phyloP scores from a whole-genome alignment of 257 asterid species.

The Penstemon davidsonii region DNA sequence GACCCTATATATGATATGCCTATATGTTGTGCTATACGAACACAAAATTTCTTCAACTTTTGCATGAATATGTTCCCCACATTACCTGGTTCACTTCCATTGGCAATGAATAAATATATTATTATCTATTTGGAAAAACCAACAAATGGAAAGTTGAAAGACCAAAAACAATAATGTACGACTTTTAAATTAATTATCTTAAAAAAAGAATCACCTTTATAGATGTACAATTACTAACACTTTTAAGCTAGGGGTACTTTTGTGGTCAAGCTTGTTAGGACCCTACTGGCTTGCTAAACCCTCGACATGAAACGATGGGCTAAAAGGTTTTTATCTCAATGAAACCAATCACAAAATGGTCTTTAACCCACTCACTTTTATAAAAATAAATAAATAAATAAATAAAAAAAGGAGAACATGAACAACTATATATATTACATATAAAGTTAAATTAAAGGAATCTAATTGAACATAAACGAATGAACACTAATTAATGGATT shows the following conservation, averaged over 20 bases:
- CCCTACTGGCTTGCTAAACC: constrained; percentile 44
- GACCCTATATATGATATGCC: constrained; percentile 17
- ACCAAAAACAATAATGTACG: constrained; percentile 17
- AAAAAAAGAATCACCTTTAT: constrained; percentile 24
- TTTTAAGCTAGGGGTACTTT: constrained; percentile 34
- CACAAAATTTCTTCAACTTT: constrained; percentile 40
- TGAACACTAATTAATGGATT: not conserved
- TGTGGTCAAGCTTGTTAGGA: constrained; percentile 38
- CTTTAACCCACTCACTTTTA: not conserved
- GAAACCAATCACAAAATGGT: constrained; percentile 43
- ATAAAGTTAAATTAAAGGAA: not conserved
- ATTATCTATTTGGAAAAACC: constrained; percentile 8
- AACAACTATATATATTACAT: not conserved
- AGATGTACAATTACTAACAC: constrained; percentile 5
- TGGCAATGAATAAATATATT: constrained; percentile 27
- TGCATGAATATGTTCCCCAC: constrained; percentile 75
- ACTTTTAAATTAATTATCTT: constrained; percentile 37
- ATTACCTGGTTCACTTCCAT: constrained; percentile 41
- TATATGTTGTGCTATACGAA: not conserved
- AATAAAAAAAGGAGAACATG: too few relatives aligned
- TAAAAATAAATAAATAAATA: not conserved
- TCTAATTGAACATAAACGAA: not conserved
- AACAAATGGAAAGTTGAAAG: constrained; percentile 28
- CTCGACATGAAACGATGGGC: constrained; percentile 73
- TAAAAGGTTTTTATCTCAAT: constrained; percentile 55